Evolutionary conservation across 2,329 filamentous ascomycete genomes (phyloP).

Genomic region (Cordyceps militaris): DNA sequence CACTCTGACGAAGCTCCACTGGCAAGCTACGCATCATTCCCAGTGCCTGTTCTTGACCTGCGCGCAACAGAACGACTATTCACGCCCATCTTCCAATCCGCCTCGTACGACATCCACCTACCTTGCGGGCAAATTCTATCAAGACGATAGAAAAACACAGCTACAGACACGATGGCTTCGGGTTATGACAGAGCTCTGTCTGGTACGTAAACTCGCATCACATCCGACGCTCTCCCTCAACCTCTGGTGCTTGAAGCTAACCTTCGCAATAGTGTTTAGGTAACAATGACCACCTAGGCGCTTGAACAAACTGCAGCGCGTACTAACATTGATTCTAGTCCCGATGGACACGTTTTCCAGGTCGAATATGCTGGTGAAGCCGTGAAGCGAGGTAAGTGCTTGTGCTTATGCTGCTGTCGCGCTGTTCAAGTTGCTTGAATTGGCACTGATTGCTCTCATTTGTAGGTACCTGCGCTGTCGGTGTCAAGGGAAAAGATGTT

Average conservation of each 20-base stretch:
- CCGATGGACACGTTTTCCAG: slow-evolving; percentile 98
- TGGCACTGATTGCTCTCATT: slow-evolving; percentile 16
- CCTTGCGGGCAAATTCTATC: background rate
- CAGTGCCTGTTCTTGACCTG: slow-evolving; percentile 4
- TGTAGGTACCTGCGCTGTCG: slow-evolving; percentile 90
- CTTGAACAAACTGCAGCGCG: background rate
- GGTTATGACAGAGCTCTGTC: slow-evolving; percentile 99
- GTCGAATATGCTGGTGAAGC: slow-evolving; percentile 99
- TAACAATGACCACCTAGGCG: slow-evolving; percentile 34
- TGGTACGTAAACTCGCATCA: slow-evolving; percentile 53
- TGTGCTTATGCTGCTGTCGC: background rate
- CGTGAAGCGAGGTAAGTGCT: slow-evolving; percentile 79
- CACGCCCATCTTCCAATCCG: slow-evolving; percentile 14
- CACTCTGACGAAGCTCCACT: slow-evolving; percentile 34
- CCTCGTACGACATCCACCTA: slow-evolving; percentile 1
- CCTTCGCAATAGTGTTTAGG: slow-evolving; percentile 68
- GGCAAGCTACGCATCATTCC: slow-evolving; percentile 13
- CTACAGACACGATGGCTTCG: slow-evolving; percentile 59
- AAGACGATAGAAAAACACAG: background rate
- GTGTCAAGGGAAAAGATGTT: slow-evolving; percentile 89
- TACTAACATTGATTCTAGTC: slow-evolving; percentile 57
- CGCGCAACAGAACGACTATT: slow-evolving; percentile 14
- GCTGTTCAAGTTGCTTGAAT: background rate
- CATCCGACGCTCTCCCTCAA: slow-evolving; percentile 16
- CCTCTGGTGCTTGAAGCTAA: slow-evolving; percentile 33